A percentile compares a stretch with the other conserved stretches of the same genome.
These are phyloP conservation scores for Amphirosellinia nigrospora DNA, from an alignment of 495 filamentous ascomycete species.

Conservation along the genomic window DNA sequence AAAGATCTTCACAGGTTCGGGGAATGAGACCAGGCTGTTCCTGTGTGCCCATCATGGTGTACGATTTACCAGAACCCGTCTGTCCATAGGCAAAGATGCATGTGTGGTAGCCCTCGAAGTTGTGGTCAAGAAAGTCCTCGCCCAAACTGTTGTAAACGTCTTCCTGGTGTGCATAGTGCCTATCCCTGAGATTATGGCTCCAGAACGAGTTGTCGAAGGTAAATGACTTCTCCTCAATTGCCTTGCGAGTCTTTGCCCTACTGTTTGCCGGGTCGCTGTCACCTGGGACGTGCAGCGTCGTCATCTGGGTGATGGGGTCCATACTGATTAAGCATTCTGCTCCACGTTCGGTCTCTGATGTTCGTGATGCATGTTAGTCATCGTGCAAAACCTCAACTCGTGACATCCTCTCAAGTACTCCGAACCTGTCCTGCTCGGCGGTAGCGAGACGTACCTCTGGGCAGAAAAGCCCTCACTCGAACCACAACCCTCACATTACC, in stretches of 20 bases:
- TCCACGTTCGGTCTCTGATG: constrained; percentile 75
- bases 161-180: constrained; percentile 69
- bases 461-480: constrained; percentile 85
- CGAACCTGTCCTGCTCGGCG: background rate
- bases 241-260: constrained; percentile 72
- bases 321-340: constrained; percentile 88
- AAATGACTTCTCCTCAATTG: constrained; percentile 86
- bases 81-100: constrained; percentile 99
- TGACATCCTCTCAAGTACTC: background rate
- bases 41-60: constrained; percentile 98
- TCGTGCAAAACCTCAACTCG: constrained; percentile 2
- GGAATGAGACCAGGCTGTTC: constrained; percentile 89
- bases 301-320: constrained; percentile 83
- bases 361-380: constrained; percentile 10
- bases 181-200: constrained; percentile 79
- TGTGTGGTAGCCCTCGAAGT: constrained; percentile 98
- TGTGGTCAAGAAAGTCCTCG: constrained; percentile 98
- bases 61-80: constrained; percentile 96
- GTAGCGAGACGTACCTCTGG: constrained; percentile 68
- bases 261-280: constrained; percentile 68
- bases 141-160: constrained; percentile 94
- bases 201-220: constrained; percentile 98
- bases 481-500: constrained; percentile 97
- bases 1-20: constrained; percentile 95
- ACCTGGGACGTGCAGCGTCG: constrained; percentile 74